Conservation (phyloP, 2,329 filamentous ascomycete species). For the Byssothecium circinans region DNA sequence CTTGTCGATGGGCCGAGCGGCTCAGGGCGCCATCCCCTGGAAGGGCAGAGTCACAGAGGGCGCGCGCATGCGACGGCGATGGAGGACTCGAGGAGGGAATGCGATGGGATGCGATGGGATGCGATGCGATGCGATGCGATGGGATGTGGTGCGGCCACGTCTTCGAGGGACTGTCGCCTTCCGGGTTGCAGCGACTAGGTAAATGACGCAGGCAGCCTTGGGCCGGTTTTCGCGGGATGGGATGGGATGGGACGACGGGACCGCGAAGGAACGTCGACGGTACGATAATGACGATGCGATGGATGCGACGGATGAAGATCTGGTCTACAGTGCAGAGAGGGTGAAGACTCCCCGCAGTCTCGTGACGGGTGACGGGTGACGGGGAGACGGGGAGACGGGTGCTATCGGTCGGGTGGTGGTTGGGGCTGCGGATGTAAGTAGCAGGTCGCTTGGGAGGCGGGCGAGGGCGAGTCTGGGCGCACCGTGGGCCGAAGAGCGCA, state of each 20-base stretch:
- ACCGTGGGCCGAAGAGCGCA: conserved; percentile 1
- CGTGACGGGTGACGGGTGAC: too few species aligned
- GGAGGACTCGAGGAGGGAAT: conserved; percentile 15
- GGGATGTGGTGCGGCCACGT: neutral
- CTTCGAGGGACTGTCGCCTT: neutral
- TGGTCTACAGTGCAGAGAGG: neutral
- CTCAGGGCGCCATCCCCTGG: conserved; percentile 24
- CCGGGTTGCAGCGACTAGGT: conserved; percentile 1
- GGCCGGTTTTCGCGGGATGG: neutral
- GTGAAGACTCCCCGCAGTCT: conserved; percentile 5
- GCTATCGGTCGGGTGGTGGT: conserved; percentile 12
- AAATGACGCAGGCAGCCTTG: neutral
- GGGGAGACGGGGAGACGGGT: too few species aligned
- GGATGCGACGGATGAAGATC: neutral
- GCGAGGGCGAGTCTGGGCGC: conserved; percentile 9
- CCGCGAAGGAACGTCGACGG: neutral
- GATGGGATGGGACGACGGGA: too few species aligned
- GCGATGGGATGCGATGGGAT: conserved; percentile 10
- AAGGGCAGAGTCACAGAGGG: conserved; percentile 8
- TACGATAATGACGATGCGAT: neutral
- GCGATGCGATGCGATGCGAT: conserved; percentile 5
- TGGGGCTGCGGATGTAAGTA: conserved; percentile 14
- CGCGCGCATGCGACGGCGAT: conserved; percentile 21
- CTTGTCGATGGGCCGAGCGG: conserved; percentile 2
- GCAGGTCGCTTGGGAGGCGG: conserved; percentile 25